phyloP scores from a whole-genome alignment of 2,329 filamentous ascomycete genomes.

The Huntiella decipiens region DNA sequence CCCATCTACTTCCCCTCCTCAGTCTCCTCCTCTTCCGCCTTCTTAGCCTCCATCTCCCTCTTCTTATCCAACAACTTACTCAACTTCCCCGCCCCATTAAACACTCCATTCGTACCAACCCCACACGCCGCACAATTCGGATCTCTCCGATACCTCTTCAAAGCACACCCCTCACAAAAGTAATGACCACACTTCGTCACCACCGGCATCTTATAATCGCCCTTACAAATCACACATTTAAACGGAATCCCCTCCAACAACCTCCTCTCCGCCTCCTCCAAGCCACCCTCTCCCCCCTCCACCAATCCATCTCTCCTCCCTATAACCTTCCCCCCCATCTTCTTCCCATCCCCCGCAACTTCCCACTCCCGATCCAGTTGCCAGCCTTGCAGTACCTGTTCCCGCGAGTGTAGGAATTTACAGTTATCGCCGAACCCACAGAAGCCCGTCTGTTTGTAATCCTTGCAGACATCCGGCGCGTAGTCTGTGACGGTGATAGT shows the following conservation, averaged over 20 bases:
- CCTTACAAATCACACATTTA: conserved; percentile 70
- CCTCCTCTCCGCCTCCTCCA: conserved; percentile 39
- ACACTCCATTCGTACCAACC: conserved; percentile 69
- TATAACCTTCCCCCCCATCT: conserved; percentile 47
- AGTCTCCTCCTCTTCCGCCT: conserved; percentile 29
- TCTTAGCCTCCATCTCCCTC: conserved; percentile 36
- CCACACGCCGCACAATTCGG: conserved; percentile 76
- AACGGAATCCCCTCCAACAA: conserved; percentile 74
- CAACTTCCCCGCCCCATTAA: conserved; percentile 70
- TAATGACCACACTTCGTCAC: conserved; percentile 88
- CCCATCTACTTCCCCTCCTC: background rate
- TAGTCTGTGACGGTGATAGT: conserved; percentile 84
- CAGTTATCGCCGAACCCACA: conserved; percentile 51
- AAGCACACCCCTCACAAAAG: conserved; percentile 80
- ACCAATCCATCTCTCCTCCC: conserved; percentile 21
- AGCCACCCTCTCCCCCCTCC: conserved; percentile 22
- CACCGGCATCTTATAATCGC: conserved; percentile 59
- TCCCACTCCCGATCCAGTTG: conserved; percentile 93
- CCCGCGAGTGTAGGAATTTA: conserved; percentile 59
- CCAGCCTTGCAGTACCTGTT: conserved; percentile 82
- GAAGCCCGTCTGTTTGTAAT: conserved; percentile 66
- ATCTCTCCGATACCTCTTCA: conserved; percentile 71
- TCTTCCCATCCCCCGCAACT: conserved; percentile 76
- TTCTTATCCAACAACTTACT: conserved; percentile 65
- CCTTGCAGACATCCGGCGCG: conserved; percentile 85